Evolutionary conservation across 23 red algal genomes (phyloP).

Genomic region (Gracilaria caudata): DNA sequence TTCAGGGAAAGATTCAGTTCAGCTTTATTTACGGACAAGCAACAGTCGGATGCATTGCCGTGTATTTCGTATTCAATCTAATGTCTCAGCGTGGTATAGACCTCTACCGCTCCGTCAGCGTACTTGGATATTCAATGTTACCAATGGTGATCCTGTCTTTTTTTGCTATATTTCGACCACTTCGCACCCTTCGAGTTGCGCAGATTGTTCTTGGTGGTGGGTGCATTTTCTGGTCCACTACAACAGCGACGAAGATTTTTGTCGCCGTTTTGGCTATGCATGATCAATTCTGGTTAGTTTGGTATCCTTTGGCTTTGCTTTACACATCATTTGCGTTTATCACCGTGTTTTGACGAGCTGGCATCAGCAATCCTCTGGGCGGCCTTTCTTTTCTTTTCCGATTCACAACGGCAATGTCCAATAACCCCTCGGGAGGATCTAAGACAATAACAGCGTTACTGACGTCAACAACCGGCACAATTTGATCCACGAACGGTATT

Average conservation of each 20-base stretch:
- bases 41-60: slow-evolving; percentile 84
- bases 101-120: slow-evolving; percentile 86
- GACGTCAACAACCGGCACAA: slow-evolving; percentile 82
- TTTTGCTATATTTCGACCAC: slow-evolving; percentile 69
- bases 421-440: slow-evolving; percentile 82
- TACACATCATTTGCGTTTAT: slow-evolving; percentile 99
- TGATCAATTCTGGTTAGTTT: slow-evolving; percentile 90
- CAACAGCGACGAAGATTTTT: slow-evolving; percentile 94
- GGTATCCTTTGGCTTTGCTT: slow-evolving; percentile 92
- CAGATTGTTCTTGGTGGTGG: slow-evolving; percentile 64
- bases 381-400: slow-evolving; percentile 26
- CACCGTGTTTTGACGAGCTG: slow-evolving; percentile 87
- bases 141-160: slow-evolving; percentile 95
- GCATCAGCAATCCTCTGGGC: slow-evolving; percentile 53
- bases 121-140: slow-evolving; percentile 94
- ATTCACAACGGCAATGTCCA: slow-evolving; percentile 80
- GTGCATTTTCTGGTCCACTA: slow-evolving; percentile 95
- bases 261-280: slow-evolving; percentile 85
- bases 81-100: slow-evolving; percentile 91
- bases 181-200: slow-evolving; percentile 64
- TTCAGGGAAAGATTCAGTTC: slow-evolving; percentile 95
- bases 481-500: slow-evolving; percentile 83
- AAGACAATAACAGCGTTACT: slow-evolving; percentile 57
- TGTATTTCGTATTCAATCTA: slow-evolving; percentile 95
- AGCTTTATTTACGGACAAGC: slow-evolving; percentile 97